Evolutionary conservation across 2,329 filamentous ascomycete genomes (phyloP), one percentile per base, ranked within the genome.

Genomic region (Nemania sp.): DNA sequence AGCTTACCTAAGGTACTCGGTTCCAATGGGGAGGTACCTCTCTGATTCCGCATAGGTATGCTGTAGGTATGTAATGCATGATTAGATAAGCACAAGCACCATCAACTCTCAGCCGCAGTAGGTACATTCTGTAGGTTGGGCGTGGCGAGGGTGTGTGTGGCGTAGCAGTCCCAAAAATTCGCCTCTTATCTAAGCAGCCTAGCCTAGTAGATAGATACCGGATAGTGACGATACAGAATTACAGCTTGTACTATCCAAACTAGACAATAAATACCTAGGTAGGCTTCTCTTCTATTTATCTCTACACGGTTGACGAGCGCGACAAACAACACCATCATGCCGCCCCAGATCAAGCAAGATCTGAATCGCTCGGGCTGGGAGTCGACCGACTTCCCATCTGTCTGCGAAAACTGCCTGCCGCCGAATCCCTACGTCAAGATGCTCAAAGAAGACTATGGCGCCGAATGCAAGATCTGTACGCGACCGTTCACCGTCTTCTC

Each of bases 351-450:
- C 79, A 98, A 98, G 81, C 92, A 97, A 79, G 94, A 98, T 79
- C 87, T 98, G 54, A 98, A 98, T 82, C 89, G 96, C 62, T 96
- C 94, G 20, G 96, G 96, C 67, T 98, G 94, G 94, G 96, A 99
- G 82, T 92, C 93, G 35, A 96, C 93, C 56, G 93, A 96, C 80
- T 94, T 96, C 76, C 93, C 93, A 8, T 94, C 92, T 2, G 92
- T 96, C 38, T 96, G 89, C 84, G 96, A 99, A 82, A 94, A 90
- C 77, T 99, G 96, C 79, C 88, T 99, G 1, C 94, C 95, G 18
- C 94, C 97, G 70, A 98, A 98, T 76, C 95, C 95, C 1, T 99
- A 97, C 77, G 96, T 99, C 51, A 96, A 98, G 82, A 98, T 99
- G 94, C 86, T 99, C 68, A 99, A 99, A 82, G 94, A 98, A 78